Evolutionary conservation across 257 asterid species (phyloP).

Genomic region (Catharanthus roseus): DNA sequence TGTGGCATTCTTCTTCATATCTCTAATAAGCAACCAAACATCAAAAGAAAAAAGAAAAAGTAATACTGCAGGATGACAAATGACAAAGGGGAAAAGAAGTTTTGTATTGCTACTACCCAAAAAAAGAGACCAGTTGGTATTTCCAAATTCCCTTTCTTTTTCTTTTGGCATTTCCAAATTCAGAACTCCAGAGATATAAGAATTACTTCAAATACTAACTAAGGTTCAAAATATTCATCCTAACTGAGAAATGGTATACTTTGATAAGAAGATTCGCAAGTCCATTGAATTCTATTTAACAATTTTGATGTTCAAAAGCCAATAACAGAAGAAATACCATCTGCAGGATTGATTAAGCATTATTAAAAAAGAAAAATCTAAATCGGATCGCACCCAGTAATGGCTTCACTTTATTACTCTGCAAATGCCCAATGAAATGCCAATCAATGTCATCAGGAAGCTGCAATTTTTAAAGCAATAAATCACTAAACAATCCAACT

Average conservation of each 20-base stretch:
- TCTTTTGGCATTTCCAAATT: neutral
- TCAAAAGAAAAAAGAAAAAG: neutral
- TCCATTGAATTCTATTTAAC: neutral
- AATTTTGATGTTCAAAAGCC: neutral
- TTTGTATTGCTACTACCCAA: neutral
- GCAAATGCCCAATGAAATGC: conserved; percentile 86
- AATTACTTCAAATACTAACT: neutral
- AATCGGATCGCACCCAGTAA: conserved; percentile 45
- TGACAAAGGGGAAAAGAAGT: neutral
- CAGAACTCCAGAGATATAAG: neutral
- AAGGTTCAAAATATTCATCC: neutral
- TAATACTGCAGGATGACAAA: neutral
- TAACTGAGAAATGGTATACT: neutral
- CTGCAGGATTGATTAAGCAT: neutral
- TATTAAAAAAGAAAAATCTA: neutral
- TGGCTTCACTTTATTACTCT: conserved; percentile 78
- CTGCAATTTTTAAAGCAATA: conserved; percentile 28
- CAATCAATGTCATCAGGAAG: conserved; percentile 78
- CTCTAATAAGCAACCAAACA: neutral
- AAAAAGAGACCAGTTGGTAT: neutral
- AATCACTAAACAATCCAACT: neutral
- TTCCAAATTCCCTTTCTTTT: neutral
- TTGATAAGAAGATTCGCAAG: too few species aligned
- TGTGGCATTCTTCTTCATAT: conserved; percentile 1
- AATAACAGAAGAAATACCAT: neutral